A percentile compares a stretch with the other conserved stretches of the same genome.
phyloP scores from a whole-genome alignment of 768 basidiomycete species.

The Strobilomyces dryophilus region DNA sequence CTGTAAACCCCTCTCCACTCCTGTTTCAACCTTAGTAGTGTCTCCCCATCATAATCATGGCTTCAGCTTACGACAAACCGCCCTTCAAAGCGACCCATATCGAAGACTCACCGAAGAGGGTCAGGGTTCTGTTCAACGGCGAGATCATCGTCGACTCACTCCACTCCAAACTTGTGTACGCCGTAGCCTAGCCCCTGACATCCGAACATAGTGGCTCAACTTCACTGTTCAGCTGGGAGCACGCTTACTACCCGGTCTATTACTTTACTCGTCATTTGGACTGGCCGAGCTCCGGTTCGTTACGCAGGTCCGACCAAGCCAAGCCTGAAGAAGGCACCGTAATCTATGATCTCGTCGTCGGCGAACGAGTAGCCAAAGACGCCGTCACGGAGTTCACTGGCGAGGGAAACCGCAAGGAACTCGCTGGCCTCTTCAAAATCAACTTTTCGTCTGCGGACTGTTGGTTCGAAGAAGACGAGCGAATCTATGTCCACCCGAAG shows the following conservation, averaged over 20 bases:
- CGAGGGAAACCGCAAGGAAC: slow-evolving; percentile 29
- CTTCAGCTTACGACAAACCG: slow-evolving; percentile 15
- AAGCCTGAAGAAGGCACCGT: slow-evolving; percentile 30
- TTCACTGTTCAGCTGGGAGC: slow-evolving; percentile 47
- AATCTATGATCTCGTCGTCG: slow-evolving; percentile 46
- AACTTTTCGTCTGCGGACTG: slow-evolving; percentile 48
- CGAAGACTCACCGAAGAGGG: slow-evolving; percentile 46
- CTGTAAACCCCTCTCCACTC: too few species aligned
- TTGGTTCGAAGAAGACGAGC: slow-evolving; percentile 70
- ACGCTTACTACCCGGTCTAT: slow-evolving; percentile 49
- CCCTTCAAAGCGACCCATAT: slow-evolving; percentile 43
- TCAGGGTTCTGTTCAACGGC: slow-evolving; percentile 51
- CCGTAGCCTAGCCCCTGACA: slow-evolving; percentile 5
- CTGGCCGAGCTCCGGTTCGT: slow-evolving; percentile 35
- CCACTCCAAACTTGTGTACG: slow-evolving; percentile 60
- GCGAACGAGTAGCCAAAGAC: slow-evolving; percentile 33
- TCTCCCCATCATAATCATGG: slow-evolving; percentile 12
- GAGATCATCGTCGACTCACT: slow-evolving; percentile 51
- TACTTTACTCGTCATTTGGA: slow-evolving; percentile 45
- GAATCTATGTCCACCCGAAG: slow-evolving; percentile 56
- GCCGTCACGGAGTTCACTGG: slow-evolving; percentile 36
- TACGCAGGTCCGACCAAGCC: slow-evolving; percentile 27
- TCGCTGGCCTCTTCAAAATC: slow-evolving; percentile 48
- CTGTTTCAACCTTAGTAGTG: not conserved
- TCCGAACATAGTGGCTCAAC: not conserved